Evolutionary conservation across 192 early-diverging fungal genomes (phyloP), one percentile per base, ranked within the genome.

Genomic region (Coemansia sp.): DNA sequence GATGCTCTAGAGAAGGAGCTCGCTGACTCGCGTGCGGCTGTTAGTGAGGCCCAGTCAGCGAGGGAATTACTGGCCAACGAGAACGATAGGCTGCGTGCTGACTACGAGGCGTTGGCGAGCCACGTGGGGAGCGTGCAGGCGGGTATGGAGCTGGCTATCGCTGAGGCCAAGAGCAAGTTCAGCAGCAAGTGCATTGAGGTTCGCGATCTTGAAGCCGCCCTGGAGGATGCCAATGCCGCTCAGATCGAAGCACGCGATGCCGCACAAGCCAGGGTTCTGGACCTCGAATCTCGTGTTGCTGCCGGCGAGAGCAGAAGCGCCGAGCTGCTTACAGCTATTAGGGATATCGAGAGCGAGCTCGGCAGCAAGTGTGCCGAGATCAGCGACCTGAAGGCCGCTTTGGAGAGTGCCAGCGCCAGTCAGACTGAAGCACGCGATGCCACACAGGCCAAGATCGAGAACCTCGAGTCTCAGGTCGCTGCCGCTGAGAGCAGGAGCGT

Each of bases 221-320:
- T 83, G 19, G 76, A 74, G 22, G 32, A 29, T n/a, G 76, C 75
- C 22, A 83, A 64, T 11, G 58, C 64, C 6, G n/a, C 64, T 4
- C 64, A 53, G 22, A 36, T 46, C 9, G 45, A 64, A 20, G 71
- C 60, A 2, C 59, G 47, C n/a, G 60, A 68, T 0, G 60, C 60
- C 12, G 45, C 46, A 0, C 64, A 41, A 2, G 35, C 63, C 2
- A 53, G 58, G n/a, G 49, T 69, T 41, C 59, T 60, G 36, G 11
- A 41, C 5, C 59, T 67, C 38, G 43, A 61, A 17, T 17, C 29
- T 3, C 40, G 22, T 4, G 35, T 68, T 12, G 47, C 47, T 14
- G 47, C 9, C 47, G 27, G 47, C 3, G 47, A 62, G 54, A n/a
- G 17, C 5, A 19, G 32, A 22, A 15, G 36, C 35, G 41, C 14